Evolutionary conservation across 371 early-diverging fungal species (phyloP).

Genomic region (Mycotypha africana): DNA sequence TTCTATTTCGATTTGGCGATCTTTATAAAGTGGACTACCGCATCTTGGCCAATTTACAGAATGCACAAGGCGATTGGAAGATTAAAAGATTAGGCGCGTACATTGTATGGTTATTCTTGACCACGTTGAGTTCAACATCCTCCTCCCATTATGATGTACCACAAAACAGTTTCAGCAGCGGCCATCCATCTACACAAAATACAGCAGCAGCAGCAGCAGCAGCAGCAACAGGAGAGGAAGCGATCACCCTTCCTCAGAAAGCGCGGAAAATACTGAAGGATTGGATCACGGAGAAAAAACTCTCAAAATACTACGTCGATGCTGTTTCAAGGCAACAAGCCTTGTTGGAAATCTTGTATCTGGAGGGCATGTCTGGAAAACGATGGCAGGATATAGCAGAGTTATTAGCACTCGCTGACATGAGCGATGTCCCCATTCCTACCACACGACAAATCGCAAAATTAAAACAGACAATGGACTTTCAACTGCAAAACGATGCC

Average conservation of each 20-base stretch:
- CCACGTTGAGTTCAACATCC: not conserved
- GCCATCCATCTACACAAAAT: not conserved
- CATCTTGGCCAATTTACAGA: slow-evolving; percentile 20
- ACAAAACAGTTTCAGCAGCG: no score
- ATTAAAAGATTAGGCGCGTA: slow-evolving; percentile 21
- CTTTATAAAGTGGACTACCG: slow-evolving; percentile 21
- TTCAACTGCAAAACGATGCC: not conserved
- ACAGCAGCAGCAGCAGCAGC: no score
- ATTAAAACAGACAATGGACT: not conserved
- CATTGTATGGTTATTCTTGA: slow-evolving; percentile 14
- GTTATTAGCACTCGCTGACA: slow-evolving; percentile 12
- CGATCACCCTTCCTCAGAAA: slow-evolving; percentile 1
- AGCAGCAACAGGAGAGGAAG: no score
- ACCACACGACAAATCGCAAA: slow-evolving; percentile 2
- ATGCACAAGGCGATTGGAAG: slow-evolving; percentile 41
- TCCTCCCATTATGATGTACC: slow-evolving; percentile 3
- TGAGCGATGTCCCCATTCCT: slow-evolving; percentile 15
- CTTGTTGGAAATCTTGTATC: slow-evolving; percentile 6
- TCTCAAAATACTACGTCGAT: slow-evolving; percentile 1
- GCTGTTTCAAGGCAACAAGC: slow-evolving; percentile 10
- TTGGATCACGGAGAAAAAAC: slow-evolving; percentile 18
- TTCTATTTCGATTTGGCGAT: slow-evolving; percentile 36
- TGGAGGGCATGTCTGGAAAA: slow-evolving; percentile 22
- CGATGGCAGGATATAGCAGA: slow-evolving; percentile 30
- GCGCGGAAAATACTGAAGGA: slow-evolving; percentile 7